Base-by-base conservation (phyloP, 192 early-diverging fungal species). In the Glomus cerebriforme region DNA sequence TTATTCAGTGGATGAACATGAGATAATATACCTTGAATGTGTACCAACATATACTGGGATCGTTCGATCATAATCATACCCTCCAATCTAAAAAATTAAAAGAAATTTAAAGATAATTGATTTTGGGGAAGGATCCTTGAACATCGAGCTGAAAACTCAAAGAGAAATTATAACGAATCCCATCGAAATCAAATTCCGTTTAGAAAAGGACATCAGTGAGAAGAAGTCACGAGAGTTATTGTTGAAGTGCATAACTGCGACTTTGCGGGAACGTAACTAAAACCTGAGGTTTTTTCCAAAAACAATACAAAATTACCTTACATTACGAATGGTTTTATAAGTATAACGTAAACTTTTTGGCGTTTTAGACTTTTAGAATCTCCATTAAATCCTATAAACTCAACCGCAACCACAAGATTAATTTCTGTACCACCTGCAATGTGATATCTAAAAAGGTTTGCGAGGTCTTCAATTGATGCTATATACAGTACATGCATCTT, bases 1-100 rank as follows among this genome's bases (percentile, higher is more conserved):
- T 79, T 79, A 73, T 87, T 90, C 13, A 90, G 66, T 24, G 86
- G 80, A 71, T 87, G 86, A 17, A 79, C 83, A 34, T 90, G 88
- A 17, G 82, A 85, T 59, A 89, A 76, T 15, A 67, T n/a, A n/a
- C 75, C 10, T 82, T 83, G 17, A 87, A 64, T 47, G 82, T 82
- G 85, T 87, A n/a, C 89, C 89, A 80, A 90, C 89, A 75, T 83
- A 90, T 67, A 77, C 85, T 0, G 88, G 87, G 65, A 88, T 84
- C 75, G 43, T 78, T 54, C 83, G 83, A 71, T 90, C 87, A 8
- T 83, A 60, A 77, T 89, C 88, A 78, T 90, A 90, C 71, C 72
- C 78, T 89, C 82, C 34, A 89, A 34, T 35, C 75, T 77, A 49
- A 27, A 65, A 5, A 13, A 27, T 54, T 27, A 24, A 26, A 45